phyloP scores from a whole-genome alignment of 345 rosid genomes.

The Leavenworthia alabamica region DNA sequence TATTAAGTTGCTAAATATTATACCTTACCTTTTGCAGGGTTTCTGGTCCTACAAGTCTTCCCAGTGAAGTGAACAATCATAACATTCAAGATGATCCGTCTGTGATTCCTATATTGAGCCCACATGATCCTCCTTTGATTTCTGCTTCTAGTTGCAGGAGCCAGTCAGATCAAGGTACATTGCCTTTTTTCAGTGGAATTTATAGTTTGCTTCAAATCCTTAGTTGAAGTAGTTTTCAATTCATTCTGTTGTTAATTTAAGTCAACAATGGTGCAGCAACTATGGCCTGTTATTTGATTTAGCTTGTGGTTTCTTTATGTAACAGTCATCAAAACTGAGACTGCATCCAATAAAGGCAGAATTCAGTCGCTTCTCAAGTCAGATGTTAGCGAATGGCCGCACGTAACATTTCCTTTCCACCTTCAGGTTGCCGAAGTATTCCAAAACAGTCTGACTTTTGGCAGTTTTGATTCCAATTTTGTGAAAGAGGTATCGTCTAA shows the following conservation, averaged over 20 bases:
- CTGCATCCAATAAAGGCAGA: conserved; percentile 28
- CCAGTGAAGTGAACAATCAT: conserved; percentile 31
- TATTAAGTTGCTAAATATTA: not conserved
- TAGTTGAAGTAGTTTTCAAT: not conserved
- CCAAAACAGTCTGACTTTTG: conserved; percentile 73
- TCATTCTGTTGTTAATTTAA: not conserved
- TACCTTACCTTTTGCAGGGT: conserved; percentile 30
- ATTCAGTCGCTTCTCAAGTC: conserved; percentile 30
- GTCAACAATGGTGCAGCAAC: not conserved
- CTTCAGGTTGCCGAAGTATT: conserved; percentile 60
- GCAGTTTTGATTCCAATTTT: conserved; percentile 62
- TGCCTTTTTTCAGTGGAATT: not conserved
- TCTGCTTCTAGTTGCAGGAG: conserved; percentile 23
- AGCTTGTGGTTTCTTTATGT: conserved; percentile 5
- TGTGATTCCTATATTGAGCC: not conserved
- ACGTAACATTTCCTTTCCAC: conserved; percentile 75
- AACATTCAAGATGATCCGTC: conserved; percentile 23
- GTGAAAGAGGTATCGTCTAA: conserved; percentile 26
- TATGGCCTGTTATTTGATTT: not conserved
- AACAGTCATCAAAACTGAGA: conserved; percentile 15
- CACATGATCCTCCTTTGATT: conserved; percentile 14
- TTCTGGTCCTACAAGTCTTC: conserved; percentile 34
- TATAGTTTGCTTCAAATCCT: not conserved
- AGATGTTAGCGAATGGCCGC: conserved; percentile 40
- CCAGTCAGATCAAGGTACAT: conserved; percentile 39